A percentile compares a stretch with the other conserved stretches of the same genome.
These are phyloP conservation scores for Neopestalotiopsis rosae DNA, from an alignment of 2,329 filamentous ascomycete genomes.

Conservation along the genomic window DNA sequence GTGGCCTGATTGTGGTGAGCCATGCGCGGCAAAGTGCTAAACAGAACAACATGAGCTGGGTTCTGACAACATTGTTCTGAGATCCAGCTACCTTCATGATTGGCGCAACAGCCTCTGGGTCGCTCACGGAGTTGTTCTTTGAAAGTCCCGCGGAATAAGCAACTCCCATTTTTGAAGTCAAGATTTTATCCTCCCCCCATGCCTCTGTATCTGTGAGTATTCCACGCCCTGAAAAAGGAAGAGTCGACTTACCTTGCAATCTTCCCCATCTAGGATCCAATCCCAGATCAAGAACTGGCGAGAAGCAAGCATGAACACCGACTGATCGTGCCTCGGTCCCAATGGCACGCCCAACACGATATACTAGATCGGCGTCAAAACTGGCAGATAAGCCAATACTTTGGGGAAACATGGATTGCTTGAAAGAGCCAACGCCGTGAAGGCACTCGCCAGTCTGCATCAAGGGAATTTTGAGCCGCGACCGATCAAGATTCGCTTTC, in stretches of 20 bases:
- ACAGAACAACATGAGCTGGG: neutral
- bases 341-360: slow-evolving; percentile 47
- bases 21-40: slow-evolving; percentile 51
- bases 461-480: slow-evolving; percentile 44
- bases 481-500: slow-evolving; percentile 41
- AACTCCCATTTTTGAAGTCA: slow-evolving; percentile 50
- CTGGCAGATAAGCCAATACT: slow-evolving; percentile 45
- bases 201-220: slow-evolving; percentile 38
- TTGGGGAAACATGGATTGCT: slow-evolving; percentile 51
- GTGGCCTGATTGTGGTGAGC: slow-evolving; percentile 45
- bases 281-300: slow-evolving; percentile 49
- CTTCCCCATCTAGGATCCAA: slow-evolving; percentile 50
- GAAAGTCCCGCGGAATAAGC: slow-evolving; percentile 48
- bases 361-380: slow-evolving; percentile 47
- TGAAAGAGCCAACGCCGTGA: slow-evolving; percentile 49
- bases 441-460: slow-evolving; percentile 50
- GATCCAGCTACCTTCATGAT: slow-evolving; percentile 42
- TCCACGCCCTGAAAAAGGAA: neutral
- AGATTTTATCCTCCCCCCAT: slow-evolving; percentile 51
- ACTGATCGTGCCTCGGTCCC: slow-evolving; percentile 48
- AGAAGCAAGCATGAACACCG: slow-evolving; percentile 49
- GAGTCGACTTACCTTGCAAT: slow-evolving; percentile 40
- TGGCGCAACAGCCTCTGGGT: slow-evolving; percentile 47
- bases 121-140: slow-evolving; percentile 48
- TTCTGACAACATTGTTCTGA: neutral